Percentiles rank a stretch among this genome's conserved stretches.
phyloP scores from a whole-genome alignment of 2,329 filamentous ascomycete species.

The Fusarium cicatricum region DNA sequence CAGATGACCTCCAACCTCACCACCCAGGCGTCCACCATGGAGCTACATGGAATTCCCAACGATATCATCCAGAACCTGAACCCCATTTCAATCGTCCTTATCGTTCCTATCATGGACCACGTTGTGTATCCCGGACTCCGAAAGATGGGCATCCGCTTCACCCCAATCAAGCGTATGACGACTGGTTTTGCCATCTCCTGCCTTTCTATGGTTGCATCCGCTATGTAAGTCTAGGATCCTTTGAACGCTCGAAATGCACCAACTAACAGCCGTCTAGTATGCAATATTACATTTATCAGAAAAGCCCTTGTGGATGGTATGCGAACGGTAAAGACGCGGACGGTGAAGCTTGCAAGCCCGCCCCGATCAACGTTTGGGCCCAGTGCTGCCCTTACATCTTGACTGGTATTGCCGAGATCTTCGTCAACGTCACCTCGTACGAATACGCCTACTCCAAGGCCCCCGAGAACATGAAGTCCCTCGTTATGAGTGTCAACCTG shows the following conservation, averaged over 20 bases:
- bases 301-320: constrained; percentile 65
- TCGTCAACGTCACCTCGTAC: constrained; percentile 66
- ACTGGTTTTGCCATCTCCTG: constrained; percentile 72
- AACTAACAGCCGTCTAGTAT: constrained; percentile 39
- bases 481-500: constrained; percentile 75
- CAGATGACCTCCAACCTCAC: constrained; percentile 69
- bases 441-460: constrained; percentile 83
- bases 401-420: constrained; percentile 61
- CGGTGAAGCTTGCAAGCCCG: constrained; percentile 55
- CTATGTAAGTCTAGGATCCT: constrained; percentile 45
- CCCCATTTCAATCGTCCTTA: constrained; percentile 77
- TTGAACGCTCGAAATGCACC: no score
- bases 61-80: constrained; percentile 80
- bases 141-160: constrained; percentile 70
- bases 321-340: constrained; percentile 56
- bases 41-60: constrained; percentile 76
- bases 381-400: constrained; percentile 62
- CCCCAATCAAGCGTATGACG: constrained; percentile 79
- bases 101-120: constrained; percentile 75
- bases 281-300: constrained; percentile 70
- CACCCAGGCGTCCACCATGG: constrained; percentile 72
- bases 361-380: constrained; percentile 72
- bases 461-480: constrained; percentile 80
- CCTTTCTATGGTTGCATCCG: constrained; percentile 66
- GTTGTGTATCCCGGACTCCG: constrained; percentile 75